Evolutionary conservation across 2,329 filamentous ascomycete genomes (phyloP), one percentile per base, ranked within the genome.

Genomic region (Microdochium nivale): DNA sequence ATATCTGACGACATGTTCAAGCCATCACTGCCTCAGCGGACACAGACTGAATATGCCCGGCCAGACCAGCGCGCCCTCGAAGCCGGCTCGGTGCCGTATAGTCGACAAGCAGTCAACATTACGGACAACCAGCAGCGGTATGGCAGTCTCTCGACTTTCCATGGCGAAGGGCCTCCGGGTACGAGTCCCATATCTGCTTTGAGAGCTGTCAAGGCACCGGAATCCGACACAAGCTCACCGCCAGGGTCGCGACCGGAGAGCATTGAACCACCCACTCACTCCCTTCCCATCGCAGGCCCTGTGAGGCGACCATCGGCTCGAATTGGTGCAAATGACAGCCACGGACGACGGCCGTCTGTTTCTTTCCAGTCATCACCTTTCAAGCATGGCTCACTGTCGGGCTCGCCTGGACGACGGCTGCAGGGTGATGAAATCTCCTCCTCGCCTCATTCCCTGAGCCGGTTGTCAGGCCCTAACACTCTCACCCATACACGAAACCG

Each of bases 371-470:
- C 59, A 27, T 64, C 62, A 9, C 91, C 92, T 0, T 99, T 99
- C 74, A 99, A 99, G 69, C 89, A 91, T 14, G 92, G 92, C 11
- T 95, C 92, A 1, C 75, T 97, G n/a, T 95, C 91, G 2, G 90
- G 88, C 3, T 96, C 91, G 3, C 92, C 91, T 0, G 65, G 76
- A n/a, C 71, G 72, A 25, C 72, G 77, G 27, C 65, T 72, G 7
- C 64, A 68, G 2, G 78, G 81, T 13, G 65, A 69, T 14, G 79
- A 81, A 48, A 64, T 73, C 1, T 77, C 80, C 14, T 71, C 76
- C 30, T 85, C 82, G 2, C 78, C 80, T 2, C 73, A 76, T 46
- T 81, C 79, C 0, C 62, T 76, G 9, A 69, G 71, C 23, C 73
- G 78, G 25, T 67, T 71, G 5, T 75, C 73, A 2, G 73, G 73